Conservation (phyloP, 106 monocot genomes). For the Dendrobium nobile region DNA sequence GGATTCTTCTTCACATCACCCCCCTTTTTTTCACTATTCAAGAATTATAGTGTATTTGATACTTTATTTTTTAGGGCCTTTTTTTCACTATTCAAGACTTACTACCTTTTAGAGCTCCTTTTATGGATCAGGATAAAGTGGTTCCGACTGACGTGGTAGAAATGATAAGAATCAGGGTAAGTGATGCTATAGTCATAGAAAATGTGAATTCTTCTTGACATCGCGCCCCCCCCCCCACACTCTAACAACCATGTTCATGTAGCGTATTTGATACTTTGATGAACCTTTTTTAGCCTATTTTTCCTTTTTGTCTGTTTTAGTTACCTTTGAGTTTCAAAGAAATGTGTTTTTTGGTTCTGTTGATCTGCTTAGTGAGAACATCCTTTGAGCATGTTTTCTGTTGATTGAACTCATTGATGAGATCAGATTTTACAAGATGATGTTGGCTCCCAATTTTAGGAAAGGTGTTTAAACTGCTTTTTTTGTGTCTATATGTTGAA, state of each 20-base stretch:
- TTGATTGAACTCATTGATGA: not conserved
- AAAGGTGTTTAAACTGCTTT: not conserved
- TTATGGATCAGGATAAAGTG: no score
- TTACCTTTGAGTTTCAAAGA: not conserved
- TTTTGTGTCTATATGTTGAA: conserved; percentile 16
- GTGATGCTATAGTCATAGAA: not conserved
- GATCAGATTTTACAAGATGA: not conserved
- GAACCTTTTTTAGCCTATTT: not conserved
- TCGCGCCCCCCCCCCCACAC: no score
- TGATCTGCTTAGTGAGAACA: not conserved
- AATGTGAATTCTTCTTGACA: not conserved
- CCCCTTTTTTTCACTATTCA: not conserved
- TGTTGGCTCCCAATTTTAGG: not conserved
- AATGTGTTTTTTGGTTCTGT: not conserved
- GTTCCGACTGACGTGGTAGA: not conserved
- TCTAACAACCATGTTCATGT: not conserved
- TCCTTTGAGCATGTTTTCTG: not conserved
- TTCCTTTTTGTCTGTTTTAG: not conserved
- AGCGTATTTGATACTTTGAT: not conserved
- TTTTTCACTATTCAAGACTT: not conserved
- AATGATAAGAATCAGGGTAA: not conserved
- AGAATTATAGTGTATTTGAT: not conserved
- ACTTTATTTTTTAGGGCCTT: not conserved
- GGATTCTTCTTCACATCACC: not conserved
- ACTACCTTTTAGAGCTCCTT: not conserved